Evolutionary conservation across 495 filamentous ascomycete genomes (phyloP), one percentile per base, ranked within the genome.

Genomic region (Penicillium tannophilum): DNA sequence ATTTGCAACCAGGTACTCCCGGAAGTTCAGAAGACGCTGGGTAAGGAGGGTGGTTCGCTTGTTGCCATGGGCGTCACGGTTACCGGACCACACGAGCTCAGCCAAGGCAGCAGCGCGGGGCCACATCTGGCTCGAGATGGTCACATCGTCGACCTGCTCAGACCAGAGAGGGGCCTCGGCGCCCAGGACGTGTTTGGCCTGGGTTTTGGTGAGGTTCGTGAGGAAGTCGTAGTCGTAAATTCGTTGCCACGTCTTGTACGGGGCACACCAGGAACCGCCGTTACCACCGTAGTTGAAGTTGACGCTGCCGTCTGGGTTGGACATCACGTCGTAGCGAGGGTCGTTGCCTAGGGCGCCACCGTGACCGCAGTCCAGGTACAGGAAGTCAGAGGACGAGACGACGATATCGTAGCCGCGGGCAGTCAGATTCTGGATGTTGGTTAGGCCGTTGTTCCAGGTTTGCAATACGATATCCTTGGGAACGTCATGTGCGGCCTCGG

Each of bases 201-300:
- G 74, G 0, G 66, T 54, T 2, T 55, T 62, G 24, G 79, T 80
- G 20, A 85, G 76, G 57, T 79, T 79, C 20, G 62, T 53, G 12
- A 80, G 80, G 66, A 85, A 85, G 56, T 85, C 82, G 66, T 77
- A 85, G 70, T 82, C 79, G 70, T 85, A 85, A 69, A 85, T 83
- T 17, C 82, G 79, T 61, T 85, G 82, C 82, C 82, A 85, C 60
- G 80, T 82, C 64, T 85, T 85, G 72, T 85, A 85, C 0, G 82
- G 82, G 0, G 75, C 80, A 61, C 82, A 85, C 82, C 82, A 85
- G 56, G 74, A 78, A n/a, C 81, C 82, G 19, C 82, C 82, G 54
- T 63, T 64, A 58, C 78, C 82, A 41, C 71, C 73, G 58, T 76
- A 85, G 73, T 85, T 85, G 73, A 83, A 82, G 65, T 69, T 83